phyloP scores from a whole-genome alignment of 306 rosid genomes.

The Cicer cuneatum region DNA sequence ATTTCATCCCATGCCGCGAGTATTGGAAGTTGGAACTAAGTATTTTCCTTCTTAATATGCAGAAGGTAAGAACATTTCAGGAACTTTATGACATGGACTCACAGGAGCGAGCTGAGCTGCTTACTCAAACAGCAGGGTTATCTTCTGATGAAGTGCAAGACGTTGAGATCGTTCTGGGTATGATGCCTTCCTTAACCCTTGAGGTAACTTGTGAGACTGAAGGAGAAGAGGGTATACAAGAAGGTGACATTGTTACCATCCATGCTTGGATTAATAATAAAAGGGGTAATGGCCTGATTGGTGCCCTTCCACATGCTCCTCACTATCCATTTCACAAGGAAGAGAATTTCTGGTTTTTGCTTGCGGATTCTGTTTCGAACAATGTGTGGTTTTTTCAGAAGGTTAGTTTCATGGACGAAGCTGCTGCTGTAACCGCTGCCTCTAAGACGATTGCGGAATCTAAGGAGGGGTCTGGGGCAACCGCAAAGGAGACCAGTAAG shows the following conservation, averaged over 20 bases:
- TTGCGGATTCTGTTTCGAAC: slow-evolving; percentile 77
- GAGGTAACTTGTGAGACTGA: slow-evolving; percentile 86
- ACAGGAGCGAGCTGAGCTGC: slow-evolving; percentile 84
- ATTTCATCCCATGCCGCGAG: background rate
- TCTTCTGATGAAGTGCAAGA: slow-evolving; percentile 76
- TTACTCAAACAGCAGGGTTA: slow-evolving; percentile 78
- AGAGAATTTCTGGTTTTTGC: slow-evolving; percentile 89
- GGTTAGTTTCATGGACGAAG: slow-evolving; percentile 94
- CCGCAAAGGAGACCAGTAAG: slow-evolving; percentile 70
- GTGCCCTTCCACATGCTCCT: slow-evolving; percentile 96
- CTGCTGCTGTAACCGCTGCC: slow-evolving; percentile 81
- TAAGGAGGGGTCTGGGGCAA: slow-evolving; percentile 91
- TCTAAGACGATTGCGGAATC: slow-evolving; percentile 92
- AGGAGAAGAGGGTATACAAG: slow-evolving; percentile 97
- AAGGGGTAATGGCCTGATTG: slow-evolving; percentile 73
- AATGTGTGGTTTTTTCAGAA: slow-evolving; percentile 93
- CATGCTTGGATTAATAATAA: slow-evolving; percentile 83
- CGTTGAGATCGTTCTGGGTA: slow-evolving; percentile 77
- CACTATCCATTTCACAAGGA: slow-evolving; percentile 90
- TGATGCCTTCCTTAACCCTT: slow-evolving; percentile 83
- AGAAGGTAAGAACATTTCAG: slow-evolving; percentile 93
- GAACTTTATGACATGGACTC: slow-evolving; percentile 81
- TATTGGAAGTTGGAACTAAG: slow-evolving; percentile 35
- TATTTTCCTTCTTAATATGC: slow-evolving; percentile 45
- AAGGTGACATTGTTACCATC: slow-evolving; percentile 86